Conservation (phyloP, 352 stramenopile species). For the Globisporangium viniferum region DNA sequence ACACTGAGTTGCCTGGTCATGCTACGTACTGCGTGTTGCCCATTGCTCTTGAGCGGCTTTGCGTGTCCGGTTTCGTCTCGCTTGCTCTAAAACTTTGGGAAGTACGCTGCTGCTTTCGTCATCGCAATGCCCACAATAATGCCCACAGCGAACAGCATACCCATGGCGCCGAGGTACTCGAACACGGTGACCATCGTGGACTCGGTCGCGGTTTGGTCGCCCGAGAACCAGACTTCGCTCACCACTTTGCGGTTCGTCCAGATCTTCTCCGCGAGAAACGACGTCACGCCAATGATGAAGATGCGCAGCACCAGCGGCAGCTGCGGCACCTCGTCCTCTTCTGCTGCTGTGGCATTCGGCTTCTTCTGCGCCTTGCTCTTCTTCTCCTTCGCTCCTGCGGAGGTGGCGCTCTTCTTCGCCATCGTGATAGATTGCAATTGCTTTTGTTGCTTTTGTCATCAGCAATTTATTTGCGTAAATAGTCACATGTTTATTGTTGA, state of each 20-base stretch:
- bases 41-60: neutral
- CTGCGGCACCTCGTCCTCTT: constrained; percentile 25
- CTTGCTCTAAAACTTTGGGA: constrained; percentile 10
- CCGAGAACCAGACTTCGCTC: constrained; percentile 60
- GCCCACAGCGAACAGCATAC: constrained; percentile 65
- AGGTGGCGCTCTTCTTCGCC: constrained; percentile 11
- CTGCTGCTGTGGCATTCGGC: neutral
- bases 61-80: no score
- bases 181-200: constrained; percentile 66
- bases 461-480: neutral
- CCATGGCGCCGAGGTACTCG: constrained; percentile 79
- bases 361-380: constrained; percentile 5
- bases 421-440: neutral
- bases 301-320: constrained; percentile 56
- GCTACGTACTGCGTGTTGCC: no score
- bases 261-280: constrained; percentile 75
- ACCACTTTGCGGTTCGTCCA: constrained; percentile 72
- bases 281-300: constrained; percentile 58
- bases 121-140: constrained; percentile 59
- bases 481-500: no score
- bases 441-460: no score
- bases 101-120: constrained; percentile 31
- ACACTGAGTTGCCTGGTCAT: no score
- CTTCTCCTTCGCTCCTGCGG: neutral
- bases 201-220: constrained; percentile 52